phyloP scores from a whole-genome alignment of 2,329 filamentous ascomycete species.

The Alternaria sp. region DNA sequence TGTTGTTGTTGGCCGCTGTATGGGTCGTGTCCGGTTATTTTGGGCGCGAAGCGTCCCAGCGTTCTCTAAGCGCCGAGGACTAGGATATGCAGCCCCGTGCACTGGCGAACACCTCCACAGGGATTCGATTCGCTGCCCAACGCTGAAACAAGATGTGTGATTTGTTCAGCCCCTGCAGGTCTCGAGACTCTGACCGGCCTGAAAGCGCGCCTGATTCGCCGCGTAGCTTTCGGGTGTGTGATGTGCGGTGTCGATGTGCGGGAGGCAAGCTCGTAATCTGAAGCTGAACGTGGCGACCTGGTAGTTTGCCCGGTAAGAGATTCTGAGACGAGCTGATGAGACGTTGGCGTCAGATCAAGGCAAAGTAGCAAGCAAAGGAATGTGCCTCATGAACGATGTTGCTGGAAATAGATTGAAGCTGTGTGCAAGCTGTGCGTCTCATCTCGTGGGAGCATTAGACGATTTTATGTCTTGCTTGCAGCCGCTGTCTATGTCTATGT shows the following conservation, averaged over 20 bases:
- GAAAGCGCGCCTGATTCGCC: conserved; percentile 35
- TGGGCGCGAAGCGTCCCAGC: conserved; percentile 36
- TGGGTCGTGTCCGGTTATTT: conserved; percentile 31
- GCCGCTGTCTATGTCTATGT: conserved; percentile 41
- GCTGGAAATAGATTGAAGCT: conserved; percentile 30
- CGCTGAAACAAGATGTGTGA: conserved; percentile 46
- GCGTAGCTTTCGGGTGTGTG: conserved; percentile 27
- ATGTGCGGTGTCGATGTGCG: conserved; percentile 31
- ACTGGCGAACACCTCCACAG: conserved; percentile 21
- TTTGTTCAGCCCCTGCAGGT: conserved; percentile 47
- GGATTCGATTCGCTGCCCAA: conserved; percentile 24
- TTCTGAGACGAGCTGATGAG: conserved; percentile 39
- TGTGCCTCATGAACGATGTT: conserved; percentile 15
- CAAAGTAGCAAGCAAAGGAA: conserved; percentile 19
- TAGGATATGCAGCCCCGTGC: conserved; percentile 24
- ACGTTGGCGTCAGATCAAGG: conserved; percentile 24
- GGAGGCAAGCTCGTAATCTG: conserved; percentile 29
- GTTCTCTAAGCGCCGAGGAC: conserved; percentile 40
- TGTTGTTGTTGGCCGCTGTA: conserved; percentile 43
- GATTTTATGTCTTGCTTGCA: conserved; percentile 46
- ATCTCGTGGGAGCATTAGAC: conserved; percentile 32
- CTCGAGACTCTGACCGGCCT: conserved; percentile 20
- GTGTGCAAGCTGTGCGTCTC: conserved; percentile 31
- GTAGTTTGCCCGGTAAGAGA: conserved; percentile 25
- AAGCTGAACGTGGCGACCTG: conserved; percentile 32